Percentiles rank a stretch among this genome's conserved stretches.
phyloP scores from a whole-genome alignment of 768 basidiomycete genomes.

The Leucocoprinus sp. region DNA sequence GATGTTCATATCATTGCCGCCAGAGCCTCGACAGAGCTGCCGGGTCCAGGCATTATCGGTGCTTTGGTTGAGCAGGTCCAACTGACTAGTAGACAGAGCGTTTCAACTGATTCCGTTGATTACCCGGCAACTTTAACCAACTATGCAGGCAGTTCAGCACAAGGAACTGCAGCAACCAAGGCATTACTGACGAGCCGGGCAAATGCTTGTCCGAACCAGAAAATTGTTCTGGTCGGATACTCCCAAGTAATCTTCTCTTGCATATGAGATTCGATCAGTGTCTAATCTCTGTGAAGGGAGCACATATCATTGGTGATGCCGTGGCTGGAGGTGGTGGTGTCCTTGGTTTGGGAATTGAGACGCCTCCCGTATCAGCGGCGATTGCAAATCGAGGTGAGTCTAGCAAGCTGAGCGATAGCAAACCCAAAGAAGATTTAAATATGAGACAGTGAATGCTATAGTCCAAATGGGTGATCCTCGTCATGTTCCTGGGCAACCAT shows the following conservation, averaged over 20 bases:
- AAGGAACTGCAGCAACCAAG: constrained; percentile 20
- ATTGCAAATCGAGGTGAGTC: constrained; percentile 14
- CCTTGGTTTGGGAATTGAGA: constrained; percentile 15
- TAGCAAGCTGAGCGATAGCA: background rate
- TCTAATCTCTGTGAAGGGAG: constrained; percentile 14
- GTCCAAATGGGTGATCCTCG: constrained; percentile 22
- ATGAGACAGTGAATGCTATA: constrained; percentile 18
- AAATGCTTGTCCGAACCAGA: constrained; percentile 20
- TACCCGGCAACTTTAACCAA: constrained; percentile 23
- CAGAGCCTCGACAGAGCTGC: constrained; percentile 20
- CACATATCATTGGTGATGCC: constrained; percentile 23
- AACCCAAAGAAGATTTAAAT: background rate
- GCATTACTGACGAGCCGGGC: constrained; percentile 19
- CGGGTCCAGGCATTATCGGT: constrained; percentile 21
- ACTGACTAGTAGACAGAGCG: constrained; percentile 19
- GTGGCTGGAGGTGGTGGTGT: constrained; percentile 19
- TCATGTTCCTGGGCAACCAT: constrained; percentile 19
- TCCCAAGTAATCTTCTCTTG: constrained; percentile 15
- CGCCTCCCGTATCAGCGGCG: constrained; percentile 15
- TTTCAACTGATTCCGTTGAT: constrained; percentile 19
- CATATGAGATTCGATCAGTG: background rate
- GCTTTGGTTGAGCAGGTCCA: constrained; percentile 20
- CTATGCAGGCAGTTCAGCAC: constrained; percentile 21
- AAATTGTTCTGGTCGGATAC: constrained; percentile 24
- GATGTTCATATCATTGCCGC: constrained; percentile 22